phyloP scores from a whole-genome alignment of 2,329 filamentous ascomycete genomes.

The Colletotrichum liaoningense region DNA sequence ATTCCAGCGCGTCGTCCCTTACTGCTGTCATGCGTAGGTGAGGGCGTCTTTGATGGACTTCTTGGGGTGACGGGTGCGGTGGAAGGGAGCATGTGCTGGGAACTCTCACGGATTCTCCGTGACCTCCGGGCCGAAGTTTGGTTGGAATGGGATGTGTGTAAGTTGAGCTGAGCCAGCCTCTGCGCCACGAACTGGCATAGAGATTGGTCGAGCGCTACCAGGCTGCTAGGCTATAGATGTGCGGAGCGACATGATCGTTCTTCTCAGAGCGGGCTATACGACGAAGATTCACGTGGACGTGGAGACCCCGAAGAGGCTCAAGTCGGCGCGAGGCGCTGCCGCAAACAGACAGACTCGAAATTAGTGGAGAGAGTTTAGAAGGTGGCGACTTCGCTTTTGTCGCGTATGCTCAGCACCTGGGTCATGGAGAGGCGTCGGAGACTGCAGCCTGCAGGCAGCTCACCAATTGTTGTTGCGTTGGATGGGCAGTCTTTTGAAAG shows the following conservation, averaged over 20 bases:
- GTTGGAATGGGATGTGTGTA: constrained; percentile 10
- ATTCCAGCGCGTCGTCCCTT: constrained; percentile 32
- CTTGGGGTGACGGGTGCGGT: constrained; percentile 10
- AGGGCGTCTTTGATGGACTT: constrained; percentile 6
- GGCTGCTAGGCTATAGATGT: not conserved
- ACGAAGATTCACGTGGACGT: constrained; percentile 16
- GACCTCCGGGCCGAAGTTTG: not conserved
- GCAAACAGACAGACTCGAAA: constrained; percentile 15
- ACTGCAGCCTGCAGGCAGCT: not conserved
- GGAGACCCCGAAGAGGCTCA: constrained; percentile 12
- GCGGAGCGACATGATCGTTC: not conserved
- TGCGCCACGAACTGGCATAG: constrained; percentile 6
- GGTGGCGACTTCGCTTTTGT: constrained; percentile 5
- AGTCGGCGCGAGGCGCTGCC: not conserved
- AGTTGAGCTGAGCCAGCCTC: not conserved
- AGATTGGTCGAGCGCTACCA: not conserved
- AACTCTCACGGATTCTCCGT: not conserved
- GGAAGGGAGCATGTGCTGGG: not conserved
- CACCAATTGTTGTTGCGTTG: not conserved
- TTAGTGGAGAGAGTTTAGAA: not conserved
- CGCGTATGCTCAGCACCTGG: not conserved
- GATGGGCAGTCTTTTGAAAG: not conserved
- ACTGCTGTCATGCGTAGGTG: constrained; percentile 9
- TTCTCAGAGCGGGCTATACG: constrained; percentile 11
- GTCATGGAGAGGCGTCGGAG: not conserved